These are phyloP conservation scores for Thymus mandschuricus DNA, from an alignment of 257 asterid genomes.

Conservation along the genomic window DNA sequence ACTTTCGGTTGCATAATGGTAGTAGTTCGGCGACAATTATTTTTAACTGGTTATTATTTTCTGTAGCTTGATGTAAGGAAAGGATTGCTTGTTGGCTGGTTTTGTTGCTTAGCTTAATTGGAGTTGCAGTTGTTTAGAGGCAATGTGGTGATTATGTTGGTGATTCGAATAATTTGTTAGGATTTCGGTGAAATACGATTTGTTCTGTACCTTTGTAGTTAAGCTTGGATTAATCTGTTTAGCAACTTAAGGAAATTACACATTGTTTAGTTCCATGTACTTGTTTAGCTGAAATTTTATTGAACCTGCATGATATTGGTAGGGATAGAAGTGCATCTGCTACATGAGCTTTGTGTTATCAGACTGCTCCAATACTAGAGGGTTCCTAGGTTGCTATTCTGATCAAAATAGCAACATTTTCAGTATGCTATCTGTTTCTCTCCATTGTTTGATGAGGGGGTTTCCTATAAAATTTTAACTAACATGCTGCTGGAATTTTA, in stretches of 20 bases:
- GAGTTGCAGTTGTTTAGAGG: neutral
- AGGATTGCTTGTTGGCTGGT: neutral
- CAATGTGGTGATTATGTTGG: constrained; percentile 12
- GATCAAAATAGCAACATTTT: neutral
- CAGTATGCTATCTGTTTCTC: neutral
- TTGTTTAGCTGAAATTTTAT: constrained; percentile 8
- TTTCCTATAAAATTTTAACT: neutral
- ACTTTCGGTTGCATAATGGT: constrained; percentile 1
- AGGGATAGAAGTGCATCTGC: constrained; percentile 1
- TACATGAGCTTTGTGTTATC: constrained; percentile 1
- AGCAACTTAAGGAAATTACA: constrained; percentile 2
- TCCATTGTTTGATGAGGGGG: neutral
- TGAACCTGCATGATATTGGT: neutral
- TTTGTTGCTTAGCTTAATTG: neutral
- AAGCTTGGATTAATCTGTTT: constrained; percentile 11
- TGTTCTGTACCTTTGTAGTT: constrained; percentile 6
- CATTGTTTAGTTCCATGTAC: neutral
- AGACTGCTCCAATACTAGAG: neutral
- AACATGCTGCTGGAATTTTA: constrained; percentile 16
- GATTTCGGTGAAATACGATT: constrained; percentile 18
- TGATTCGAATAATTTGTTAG: neutral
- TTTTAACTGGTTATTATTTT: neutral
- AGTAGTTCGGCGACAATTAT: neutral
- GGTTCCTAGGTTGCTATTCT: neutral
- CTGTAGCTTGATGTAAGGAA: neutral